phyloP scores from a whole-genome alignment of 176 grass and related monocot genomes.

The Rhynchospora breviuscula region DNA sequence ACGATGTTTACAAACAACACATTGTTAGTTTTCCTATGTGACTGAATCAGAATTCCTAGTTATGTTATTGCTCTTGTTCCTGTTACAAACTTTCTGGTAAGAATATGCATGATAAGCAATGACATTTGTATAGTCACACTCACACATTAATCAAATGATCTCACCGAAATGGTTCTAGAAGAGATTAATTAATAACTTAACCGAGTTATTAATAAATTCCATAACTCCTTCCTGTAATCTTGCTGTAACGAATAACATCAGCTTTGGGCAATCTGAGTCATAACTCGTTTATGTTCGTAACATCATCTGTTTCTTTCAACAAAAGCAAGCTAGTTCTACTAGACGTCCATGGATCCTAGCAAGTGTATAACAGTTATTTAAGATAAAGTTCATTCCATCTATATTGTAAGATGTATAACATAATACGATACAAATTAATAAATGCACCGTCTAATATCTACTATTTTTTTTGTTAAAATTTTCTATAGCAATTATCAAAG shows the following conservation, averaged over 20 bases:
- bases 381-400: too few species aligned
- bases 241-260: neutral
- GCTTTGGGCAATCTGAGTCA: neutral
- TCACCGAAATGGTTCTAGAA: neutral
- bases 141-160: neutral
- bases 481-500: too few species aligned
- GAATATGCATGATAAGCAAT: neutral
- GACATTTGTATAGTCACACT: neutral
- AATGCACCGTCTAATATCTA: neutral
- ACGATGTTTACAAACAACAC: neutral
- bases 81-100: neutral
- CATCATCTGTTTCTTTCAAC: neutral
- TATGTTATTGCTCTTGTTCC: too few species aligned
- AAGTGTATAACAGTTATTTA: too few species aligned
- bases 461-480: too few species aligned
- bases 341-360: too few species aligned
- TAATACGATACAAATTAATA: neutral
- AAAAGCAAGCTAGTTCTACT: neutral
- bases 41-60: neutral
- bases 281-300: neutral
- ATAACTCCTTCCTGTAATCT: neutral
- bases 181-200: neutral
- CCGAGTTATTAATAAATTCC: neutral
- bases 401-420: too few species aligned
- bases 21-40: neutral